A percentile compares a stretch with the other conserved stretches of the same genome.
Evolutionary conservation across 305 asterid genomes (phyloP).

Genomic region (Petunia hybrid): DNA sequence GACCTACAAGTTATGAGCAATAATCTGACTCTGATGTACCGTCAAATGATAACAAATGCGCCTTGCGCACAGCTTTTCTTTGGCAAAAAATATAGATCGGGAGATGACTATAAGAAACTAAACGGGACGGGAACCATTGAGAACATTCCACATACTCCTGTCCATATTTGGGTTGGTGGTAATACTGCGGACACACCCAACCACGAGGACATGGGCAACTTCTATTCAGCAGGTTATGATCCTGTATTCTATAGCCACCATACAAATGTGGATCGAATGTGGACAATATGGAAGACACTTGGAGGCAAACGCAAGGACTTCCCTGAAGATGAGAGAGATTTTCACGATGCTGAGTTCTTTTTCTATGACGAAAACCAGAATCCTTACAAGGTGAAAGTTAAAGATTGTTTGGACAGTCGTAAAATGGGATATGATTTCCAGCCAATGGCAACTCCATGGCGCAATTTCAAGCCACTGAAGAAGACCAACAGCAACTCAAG

Average conservation of each 20-base stretch:
- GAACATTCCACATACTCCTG: slow-evolving; percentile 37
- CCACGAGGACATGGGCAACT: slow-evolving; percentile 51
- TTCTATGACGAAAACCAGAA: slow-evolving; percentile 46
- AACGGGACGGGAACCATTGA: slow-evolving; percentile 39
- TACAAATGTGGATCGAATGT: slow-evolving; percentile 51
- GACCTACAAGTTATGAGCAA: slow-evolving; percentile 38
- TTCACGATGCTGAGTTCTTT: slow-evolving; percentile 41
- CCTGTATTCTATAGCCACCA: slow-evolving; percentile 53
- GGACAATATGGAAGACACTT: slow-evolving; percentile 43
- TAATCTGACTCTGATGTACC: slow-evolving; percentile 53
- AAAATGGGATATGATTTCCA: slow-evolving; percentile 44
- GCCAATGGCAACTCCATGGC: slow-evolving; percentile 42
- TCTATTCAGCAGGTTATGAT: slow-evolving; percentile 56
- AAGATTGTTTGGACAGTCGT: slow-evolving; percentile 36
- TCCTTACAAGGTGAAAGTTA: slow-evolving; percentile 42
- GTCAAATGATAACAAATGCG: slow-evolving; percentile 55
- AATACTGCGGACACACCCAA: slow-evolving; percentile 34
- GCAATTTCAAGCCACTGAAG: slow-evolving; percentile 33
- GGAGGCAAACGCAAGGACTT: slow-evolving; percentile 31
- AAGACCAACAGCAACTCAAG: background rate
- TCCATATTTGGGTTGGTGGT: slow-evolving; percentile 41
- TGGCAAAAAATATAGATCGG: slow-evolving; percentile 41
- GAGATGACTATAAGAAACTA: slow-evolving; percentile 33
- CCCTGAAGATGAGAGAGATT: slow-evolving; percentile 32
- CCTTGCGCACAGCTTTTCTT: slow-evolving; percentile 43